Evolutionary conservation across 179 eudicot genomes (phyloP).

Genomic region (Heliamphora pulchella): DNA sequence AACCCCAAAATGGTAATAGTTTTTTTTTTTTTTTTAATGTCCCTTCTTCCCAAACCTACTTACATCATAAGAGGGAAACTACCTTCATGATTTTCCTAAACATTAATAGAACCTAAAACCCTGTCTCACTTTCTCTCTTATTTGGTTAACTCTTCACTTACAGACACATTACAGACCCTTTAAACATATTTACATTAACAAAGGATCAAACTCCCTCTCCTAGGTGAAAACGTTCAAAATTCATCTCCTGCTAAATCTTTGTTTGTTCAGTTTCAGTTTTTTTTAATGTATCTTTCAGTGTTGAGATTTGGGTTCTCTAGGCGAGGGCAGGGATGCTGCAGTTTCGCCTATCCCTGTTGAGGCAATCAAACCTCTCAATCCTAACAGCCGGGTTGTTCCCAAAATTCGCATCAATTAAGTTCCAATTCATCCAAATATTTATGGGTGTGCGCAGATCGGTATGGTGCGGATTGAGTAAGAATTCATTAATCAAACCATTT

Average conservation of each 20-base stretch:
- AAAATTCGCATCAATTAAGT: conserved; percentile 32
- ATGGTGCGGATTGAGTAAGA: no score
- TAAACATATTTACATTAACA: conserved; percentile 19
- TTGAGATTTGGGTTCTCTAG: conserved; percentile 17
- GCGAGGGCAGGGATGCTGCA: conserved; percentile 81
- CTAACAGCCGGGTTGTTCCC: conserved; percentile 70
- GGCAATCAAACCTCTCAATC: conserved; percentile 74
- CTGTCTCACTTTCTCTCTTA: conserved; percentile 10
- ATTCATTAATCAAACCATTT: no score
- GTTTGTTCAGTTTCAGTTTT: background rate
- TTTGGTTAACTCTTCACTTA: conserved; percentile 16
- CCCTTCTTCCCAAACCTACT: conserved; percentile 15
- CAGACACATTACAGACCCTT: conserved; percentile 18
- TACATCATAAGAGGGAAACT: conserved; percentile 19
- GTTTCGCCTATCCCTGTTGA: conserved; percentile 69
- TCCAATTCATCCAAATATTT: no score
- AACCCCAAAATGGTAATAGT: conserved; percentile 6
- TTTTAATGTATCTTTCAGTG: conserved; percentile 7
- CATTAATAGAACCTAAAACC: conserved; percentile 10
- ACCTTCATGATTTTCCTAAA: background rate
- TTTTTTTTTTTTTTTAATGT: background rate
- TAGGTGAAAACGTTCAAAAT: conserved; percentile 1
- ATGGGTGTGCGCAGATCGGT: no score
- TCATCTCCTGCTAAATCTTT: conserved; percentile 17
- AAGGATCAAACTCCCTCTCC: conserved; percentile 12